Evolutionary conservation across 2,329 filamentous ascomycete genomes (phyloP).

Genomic region (Aotearoamyces nothofagi): DNA sequence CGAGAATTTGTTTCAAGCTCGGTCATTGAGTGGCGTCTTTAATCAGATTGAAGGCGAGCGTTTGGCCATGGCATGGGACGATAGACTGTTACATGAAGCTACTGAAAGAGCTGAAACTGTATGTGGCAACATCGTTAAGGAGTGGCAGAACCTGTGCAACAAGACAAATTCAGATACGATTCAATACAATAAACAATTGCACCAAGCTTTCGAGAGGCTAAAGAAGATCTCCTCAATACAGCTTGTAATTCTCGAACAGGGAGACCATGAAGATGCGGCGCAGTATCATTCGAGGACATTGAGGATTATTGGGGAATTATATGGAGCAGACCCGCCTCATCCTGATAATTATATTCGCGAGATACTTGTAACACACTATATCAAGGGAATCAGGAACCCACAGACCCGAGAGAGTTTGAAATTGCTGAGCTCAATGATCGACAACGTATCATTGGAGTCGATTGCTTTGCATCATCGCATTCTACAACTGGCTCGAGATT

Average conservation of each 20-base stretch:
- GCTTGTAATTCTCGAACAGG: conserved; percentile 36
- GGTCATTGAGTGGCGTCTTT: conserved; percentile 37
- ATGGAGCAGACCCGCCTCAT: conserved; percentile 9
- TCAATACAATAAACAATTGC: conserved; percentile 36
- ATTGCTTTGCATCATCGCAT: conserved; percentile 29
- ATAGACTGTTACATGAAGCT: conserved; percentile 19
- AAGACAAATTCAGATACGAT: conserved; percentile 28
- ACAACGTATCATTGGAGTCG: conserved; percentile 22
- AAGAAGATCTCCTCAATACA: conserved; percentile 37
- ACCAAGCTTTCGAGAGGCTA: conserved; percentile 30
- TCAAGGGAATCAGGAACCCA: conserved; percentile 33
- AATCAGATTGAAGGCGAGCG: conserved; percentile 41
- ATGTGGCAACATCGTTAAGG: conserved; percentile 22
- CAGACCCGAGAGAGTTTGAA: conserved; percentile 28
- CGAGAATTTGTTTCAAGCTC: conserved; percentile 18
- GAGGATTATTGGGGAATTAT: conserved; percentile 24
- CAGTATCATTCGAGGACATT: conserved; percentile 32
- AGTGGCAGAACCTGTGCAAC: conserved; percentile 27
- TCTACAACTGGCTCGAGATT: conserved; percentile 38
- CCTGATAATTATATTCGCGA: conserved; percentile 11
- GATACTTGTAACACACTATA: conserved; percentile 28
- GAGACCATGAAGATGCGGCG: conserved; percentile 32
- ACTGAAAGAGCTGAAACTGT: conserved; percentile 22
- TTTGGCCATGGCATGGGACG: conserved; percentile 31
- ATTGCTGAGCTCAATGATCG: conserved; percentile 3